A percentile compares a stretch with the other conserved stretches of the same genome.
phyloP scores from a whole-genome alignment of 148 eudicot genomes.

The Vaccinium corymbosum region DNA sequence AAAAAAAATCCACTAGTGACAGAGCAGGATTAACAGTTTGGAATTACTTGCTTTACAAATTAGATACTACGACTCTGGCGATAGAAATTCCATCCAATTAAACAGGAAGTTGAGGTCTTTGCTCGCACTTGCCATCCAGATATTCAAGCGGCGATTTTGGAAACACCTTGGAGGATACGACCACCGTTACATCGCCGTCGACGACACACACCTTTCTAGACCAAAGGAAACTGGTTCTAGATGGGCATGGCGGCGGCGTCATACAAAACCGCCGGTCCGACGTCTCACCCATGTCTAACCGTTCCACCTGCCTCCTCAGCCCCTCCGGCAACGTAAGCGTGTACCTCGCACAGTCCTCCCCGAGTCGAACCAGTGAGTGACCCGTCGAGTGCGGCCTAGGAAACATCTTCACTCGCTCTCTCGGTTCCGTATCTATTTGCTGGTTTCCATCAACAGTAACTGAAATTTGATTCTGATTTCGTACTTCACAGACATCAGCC shows the following conservation, averaged over 20 bases:
- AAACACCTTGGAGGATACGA: not conserved
- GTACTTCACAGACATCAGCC: not conserved
- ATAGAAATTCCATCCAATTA: not conserved
- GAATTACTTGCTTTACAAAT: too few species aligned
- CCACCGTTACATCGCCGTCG: not conserved
- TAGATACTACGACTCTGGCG: too few species aligned
- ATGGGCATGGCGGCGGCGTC: slow-evolving; percentile 10
- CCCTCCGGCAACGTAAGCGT: slow-evolving; percentile 32
- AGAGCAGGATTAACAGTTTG: too few species aligned
- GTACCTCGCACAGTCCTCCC: slow-evolving; percentile 32
- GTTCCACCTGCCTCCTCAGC: not conserved
- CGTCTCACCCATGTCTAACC: slow-evolving; percentile 13
- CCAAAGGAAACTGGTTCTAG: not conserved
- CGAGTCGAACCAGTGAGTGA: not conserved
- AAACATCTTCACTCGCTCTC: not conserved
- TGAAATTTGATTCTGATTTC: not conserved
- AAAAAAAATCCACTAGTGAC: too few species aligned
- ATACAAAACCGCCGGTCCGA: slow-evolving; percentile 6
- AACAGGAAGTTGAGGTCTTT: not conserved
- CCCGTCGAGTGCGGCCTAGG: slow-evolving; percentile 13
- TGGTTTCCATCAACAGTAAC: not conserved
- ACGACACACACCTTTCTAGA: not conserved
- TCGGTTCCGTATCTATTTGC: not conserved
- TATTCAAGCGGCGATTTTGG: not conserved
- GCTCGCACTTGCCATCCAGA: not conserved